Base-by-base conservation (phyloP, 169 alveolate genomes). In the Cryptosporidium baileyi region DNA sequence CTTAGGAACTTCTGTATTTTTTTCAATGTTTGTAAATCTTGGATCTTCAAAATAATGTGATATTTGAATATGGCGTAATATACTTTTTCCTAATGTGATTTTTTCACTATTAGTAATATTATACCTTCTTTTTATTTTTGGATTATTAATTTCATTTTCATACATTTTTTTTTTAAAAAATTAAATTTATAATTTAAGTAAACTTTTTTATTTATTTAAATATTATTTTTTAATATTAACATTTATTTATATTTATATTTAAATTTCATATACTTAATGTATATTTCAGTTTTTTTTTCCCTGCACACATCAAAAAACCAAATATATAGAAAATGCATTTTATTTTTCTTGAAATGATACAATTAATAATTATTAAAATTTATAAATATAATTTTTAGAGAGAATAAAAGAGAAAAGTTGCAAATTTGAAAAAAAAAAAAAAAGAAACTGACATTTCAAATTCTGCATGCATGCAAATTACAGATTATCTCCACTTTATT, bases 41-140 rank as follows among this genome's bases (percentile, higher is more conserved):
- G 80, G 80, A n/a, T 26, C 38, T 38, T 45, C 63, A 30, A 67
- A 67, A 38, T 67, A 67, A 49, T 67, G 62, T 5, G 82, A 49
- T 5, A 67, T 52, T 38, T 67, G 65, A 4, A 67, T 49, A 67
- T 67, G 49, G 3, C 82, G 44, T 38, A 67, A 52, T 24, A 67
- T 17, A 34, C 63, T 67, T 19, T 45, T 45, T 28, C 62, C 63
- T n/a, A 51, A 19, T 28, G 63, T 67, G n/a, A 45, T 67, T 67
- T 49, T 51, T 22, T 67, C 63, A 34, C 51, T 63, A 11, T 41
- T 63, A 40, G 80, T 19, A 11, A 63, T 13, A 19, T 60, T 63
- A 11, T 63, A 63, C 38, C 80, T 40, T 63, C 80, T 63, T 22
- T 57, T 26, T 41, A 63, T 63, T 40, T 63, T 24, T 6, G 36